Conservation (phyloP, 2,329 filamentous ascomycete species). For the Diaporthe sp. region DNA sequence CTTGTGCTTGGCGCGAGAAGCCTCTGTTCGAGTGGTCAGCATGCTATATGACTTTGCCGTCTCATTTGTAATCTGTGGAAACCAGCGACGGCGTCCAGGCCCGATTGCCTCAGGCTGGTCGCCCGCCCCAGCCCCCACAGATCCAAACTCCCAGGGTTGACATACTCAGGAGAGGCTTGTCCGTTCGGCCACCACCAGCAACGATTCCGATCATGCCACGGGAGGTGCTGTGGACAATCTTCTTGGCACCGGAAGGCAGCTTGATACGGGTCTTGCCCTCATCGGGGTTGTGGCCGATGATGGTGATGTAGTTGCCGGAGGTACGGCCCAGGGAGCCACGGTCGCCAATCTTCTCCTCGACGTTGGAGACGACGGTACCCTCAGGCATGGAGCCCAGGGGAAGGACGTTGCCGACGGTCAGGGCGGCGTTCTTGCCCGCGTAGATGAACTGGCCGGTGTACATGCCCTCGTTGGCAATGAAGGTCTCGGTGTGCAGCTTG, state of each 20-base stretch:
- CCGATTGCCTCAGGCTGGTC: background rate
- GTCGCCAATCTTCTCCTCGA: constrained; percentile 99
- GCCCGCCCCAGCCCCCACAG: constrained; percentile 41
- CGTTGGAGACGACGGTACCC: constrained; percentile 99
- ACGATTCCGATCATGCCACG: constrained; percentile 99
- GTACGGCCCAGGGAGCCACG: constrained; percentile 96
- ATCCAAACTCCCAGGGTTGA: constrained; percentile 45
- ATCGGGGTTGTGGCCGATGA: constrained; percentile 97
- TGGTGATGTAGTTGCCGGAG: constrained; percentile 99
- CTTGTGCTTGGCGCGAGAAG: constrained; percentile 99
- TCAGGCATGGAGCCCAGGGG: constrained; percentile 95
- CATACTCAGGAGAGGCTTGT: constrained; percentile 97
- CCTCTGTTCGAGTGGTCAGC: constrained; percentile 77
- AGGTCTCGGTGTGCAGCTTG: constrained; percentile 98
- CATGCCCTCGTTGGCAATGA: constrained; percentile 99
- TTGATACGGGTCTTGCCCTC: constrained; percentile 99
- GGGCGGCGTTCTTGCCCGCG: constrained; percentile 97
- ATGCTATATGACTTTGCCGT: constrained; percentile 36
- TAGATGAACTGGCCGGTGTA: constrained; percentile 99
- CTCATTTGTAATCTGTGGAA: background rate
- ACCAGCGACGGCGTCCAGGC: background rate
- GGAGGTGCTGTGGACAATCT: constrained; percentile 91
- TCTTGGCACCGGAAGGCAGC: constrained; percentile 99
- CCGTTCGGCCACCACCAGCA: constrained; percentile 98
- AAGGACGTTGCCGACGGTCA: constrained; percentile 98